Percentiles rank a stretch among this genome's conserved stretches.
Evolutionary conservation across 2,329 filamentous ascomycete species (phyloP).

Genomic region (Neurospora sp.): DNA sequence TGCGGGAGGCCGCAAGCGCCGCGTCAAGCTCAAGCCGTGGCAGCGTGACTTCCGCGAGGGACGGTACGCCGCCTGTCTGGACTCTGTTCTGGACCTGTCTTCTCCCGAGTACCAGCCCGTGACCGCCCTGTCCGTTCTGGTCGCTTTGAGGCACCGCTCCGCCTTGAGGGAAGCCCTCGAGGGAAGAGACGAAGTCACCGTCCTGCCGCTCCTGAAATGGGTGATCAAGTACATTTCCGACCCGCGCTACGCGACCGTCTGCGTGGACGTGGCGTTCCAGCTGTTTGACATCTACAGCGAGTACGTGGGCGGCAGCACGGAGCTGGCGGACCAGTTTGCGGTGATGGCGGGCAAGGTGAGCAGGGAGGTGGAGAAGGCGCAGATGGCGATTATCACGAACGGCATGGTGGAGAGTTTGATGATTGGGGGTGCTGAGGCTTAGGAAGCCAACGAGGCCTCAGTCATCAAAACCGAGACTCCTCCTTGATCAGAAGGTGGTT

Average conservation of each 20-base stretch:
- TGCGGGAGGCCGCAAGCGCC: slow-evolving; percentile 35
- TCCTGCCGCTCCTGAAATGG: slow-evolving; percentile 80
- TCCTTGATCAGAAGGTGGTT: background rate
- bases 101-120: slow-evolving; percentile 46
- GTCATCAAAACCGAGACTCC: background rate
- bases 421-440: slow-evolving; percentile 27
- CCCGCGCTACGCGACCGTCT: slow-evolving; percentile 69
- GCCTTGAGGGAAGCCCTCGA: slow-evolving; percentile 73
- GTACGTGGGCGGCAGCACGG: slow-evolving; percentile 61
- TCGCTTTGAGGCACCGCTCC: slow-evolving; percentile 77
- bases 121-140: slow-evolving; percentile 64
- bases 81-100: slow-evolving; percentile 56
- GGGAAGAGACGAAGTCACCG: slow-evolving; percentile 67
- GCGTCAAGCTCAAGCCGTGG: slow-evolving; percentile 62
- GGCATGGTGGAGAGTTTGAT: slow-evolving; percentile 77
- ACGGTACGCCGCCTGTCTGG: slow-evolving; percentile 66
- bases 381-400: slow-evolving; percentile 68
- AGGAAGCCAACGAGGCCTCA: background rate
- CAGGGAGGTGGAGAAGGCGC: slow-evolving; percentile 70
- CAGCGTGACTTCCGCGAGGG: slow-evolving; percentile 72
- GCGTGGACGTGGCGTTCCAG: slow-evolving; percentile 72
- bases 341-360: slow-evolving; percentile 61
- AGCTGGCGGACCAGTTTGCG: slow-evolving; percentile 62
- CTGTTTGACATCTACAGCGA: slow-evolving; percentile 82
- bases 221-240: slow-evolving; percentile 70